phyloP scores from a whole-genome alignment of 2,329 filamentous ascomycete genomes.

The Clarireedia monteithiana region DNA sequence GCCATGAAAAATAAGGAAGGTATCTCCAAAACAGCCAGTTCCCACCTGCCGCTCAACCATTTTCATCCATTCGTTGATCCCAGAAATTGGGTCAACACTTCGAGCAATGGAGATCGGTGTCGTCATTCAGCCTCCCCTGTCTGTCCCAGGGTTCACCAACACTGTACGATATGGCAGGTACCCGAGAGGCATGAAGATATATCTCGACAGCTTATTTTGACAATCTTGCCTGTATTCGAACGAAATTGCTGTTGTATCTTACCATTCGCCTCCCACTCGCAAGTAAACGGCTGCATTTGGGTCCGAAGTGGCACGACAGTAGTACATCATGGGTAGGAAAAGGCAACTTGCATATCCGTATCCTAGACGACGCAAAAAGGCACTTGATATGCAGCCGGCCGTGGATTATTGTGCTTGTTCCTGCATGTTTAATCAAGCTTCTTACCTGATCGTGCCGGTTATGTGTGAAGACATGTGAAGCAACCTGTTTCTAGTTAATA shows the following conservation, averaged over 20 bases:
- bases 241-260: too few relatives aligned
- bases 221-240: too few relatives aligned
- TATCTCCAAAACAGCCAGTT: too few relatives aligned
- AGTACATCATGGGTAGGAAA: background rate
- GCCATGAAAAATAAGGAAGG: too few relatives aligned
- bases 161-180: background rate
- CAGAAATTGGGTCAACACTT: too few relatives aligned
- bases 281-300: background rate
- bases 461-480: background rate
- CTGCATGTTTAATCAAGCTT: background rate
- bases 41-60: too few relatives aligned
- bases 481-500: background rate
- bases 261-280: too few relatives aligned
- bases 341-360: constrained; percentile 5
- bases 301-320: background rate
- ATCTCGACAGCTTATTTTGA: too few relatives aligned
- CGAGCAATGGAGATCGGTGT: background rate
- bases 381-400: background rate
- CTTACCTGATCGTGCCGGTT: background rate
- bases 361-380: background rate
- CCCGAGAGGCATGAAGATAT: background rate
- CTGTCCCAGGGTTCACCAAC: background rate
- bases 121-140: background rate
- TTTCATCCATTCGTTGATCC: too few relatives aligned
- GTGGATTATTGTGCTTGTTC: constrained; percentile 3